phyloP scores from a whole-genome alignment of 805 yeast species.

The Metschnikowia reukaufii region DNA sequence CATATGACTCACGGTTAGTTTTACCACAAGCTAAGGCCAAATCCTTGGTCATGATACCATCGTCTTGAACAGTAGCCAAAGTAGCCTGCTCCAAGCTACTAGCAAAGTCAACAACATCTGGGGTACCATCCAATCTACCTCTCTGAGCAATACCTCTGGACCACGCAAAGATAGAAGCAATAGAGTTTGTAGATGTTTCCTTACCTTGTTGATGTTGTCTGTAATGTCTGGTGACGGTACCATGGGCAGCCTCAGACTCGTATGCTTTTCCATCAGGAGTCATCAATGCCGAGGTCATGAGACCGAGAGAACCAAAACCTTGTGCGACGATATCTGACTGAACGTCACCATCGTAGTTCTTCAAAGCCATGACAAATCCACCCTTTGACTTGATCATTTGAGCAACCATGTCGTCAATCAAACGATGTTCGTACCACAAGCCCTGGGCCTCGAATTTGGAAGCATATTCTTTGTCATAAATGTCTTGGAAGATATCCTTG shows the following conservation, averaged over 20 bases:
- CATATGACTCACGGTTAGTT: slow-evolving; percentile 78
- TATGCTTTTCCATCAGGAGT: slow-evolving; percentile 97
- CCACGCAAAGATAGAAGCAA: slow-evolving; percentile 98
- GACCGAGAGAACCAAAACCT: slow-evolving; percentile 94
- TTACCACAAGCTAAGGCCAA: slow-evolving; percentile 87
- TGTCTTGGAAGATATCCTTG: slow-evolving; percentile 85
- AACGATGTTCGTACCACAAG: slow-evolving; percentile 96
- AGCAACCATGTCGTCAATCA: slow-evolving; percentile 98
- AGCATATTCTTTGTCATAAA: slow-evolving; percentile 72
- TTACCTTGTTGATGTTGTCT: slow-evolving; percentile 96
- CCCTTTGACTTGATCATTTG: slow-evolving; percentile 97
- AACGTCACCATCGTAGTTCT: slow-evolving; percentile 98
- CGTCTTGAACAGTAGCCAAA: slow-evolving; percentile 77
- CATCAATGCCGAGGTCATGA: slow-evolving; percentile 95
- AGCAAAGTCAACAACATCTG: slow-evolving; percentile 81
- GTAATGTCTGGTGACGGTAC: slow-evolving; percentile 96
- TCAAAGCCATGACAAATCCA: slow-evolving; percentile 93
- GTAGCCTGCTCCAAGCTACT: slow-evolving; percentile 78
- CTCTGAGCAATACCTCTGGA: slow-evolving; percentile 90
- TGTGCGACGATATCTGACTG: slow-evolving; percentile 97
- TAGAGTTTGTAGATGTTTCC: slow-evolving; percentile 95
- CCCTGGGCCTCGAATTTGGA: slow-evolving; percentile 69
- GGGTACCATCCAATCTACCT: slow-evolving; percentile 84
- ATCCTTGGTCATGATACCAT: slow-evolving; percentile 94
- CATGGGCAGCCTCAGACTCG: slow-evolving; percentile 98